These are phyloP conservation scores for Tulasnella sp. DNA, from an alignment of 768 basidiomycete genomes.

Conservation along the genomic window DNA sequence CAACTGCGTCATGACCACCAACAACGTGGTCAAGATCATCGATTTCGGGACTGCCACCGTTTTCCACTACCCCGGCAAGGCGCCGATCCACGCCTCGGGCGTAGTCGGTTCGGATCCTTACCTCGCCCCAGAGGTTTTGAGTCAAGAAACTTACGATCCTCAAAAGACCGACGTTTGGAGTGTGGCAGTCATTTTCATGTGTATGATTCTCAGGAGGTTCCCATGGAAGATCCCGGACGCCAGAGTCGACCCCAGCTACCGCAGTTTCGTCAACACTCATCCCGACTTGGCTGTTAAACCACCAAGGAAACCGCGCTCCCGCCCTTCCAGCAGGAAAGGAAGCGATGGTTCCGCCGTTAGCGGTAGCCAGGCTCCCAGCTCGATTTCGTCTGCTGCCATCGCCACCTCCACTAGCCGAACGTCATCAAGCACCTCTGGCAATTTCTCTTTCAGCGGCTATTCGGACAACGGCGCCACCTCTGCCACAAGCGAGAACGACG, in stretches of 20 bases:
- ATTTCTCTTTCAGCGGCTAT: slow-evolving; percentile 17
- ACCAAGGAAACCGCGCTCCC: slow-evolving; percentile 28
- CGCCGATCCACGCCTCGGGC: slow-evolving; percentile 74
- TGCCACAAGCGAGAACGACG: slow-evolving; percentile 13
- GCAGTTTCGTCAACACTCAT: slow-evolving; percentile 89
- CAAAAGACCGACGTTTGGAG: slow-evolving; percentile 99
- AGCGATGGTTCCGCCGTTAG: background rate
- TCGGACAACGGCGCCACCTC: slow-evolving; percentile 2
- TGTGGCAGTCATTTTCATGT: slow-evolving; percentile 97
- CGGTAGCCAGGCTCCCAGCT: background rate
- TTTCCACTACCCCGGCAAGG: slow-evolving; percentile 96
- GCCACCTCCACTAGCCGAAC: slow-evolving; percentile 23
- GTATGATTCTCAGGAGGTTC: slow-evolving; percentile 96
- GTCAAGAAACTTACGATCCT: slow-evolving; percentile 82
- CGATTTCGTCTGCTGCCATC: slow-evolving; percentile 6
- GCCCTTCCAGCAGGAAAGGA: background rate
- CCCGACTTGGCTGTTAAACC: slow-evolving; percentile 72
- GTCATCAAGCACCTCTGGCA: slow-evolving; percentile 7
- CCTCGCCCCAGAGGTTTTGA: slow-evolving; percentile 94
- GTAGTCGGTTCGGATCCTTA: slow-evolving; percentile 98
- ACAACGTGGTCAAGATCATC: slow-evolving; percentile 96
- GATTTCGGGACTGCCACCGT: slow-evolving; percentile 99
- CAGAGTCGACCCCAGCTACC: slow-evolving; percentile 90
- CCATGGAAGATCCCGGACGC: slow-evolving; percentile 98
- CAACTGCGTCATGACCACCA: slow-evolving; percentile 98